Conservation (phyloP, 2,329 filamentous ascomycete species). For the Phaeosphaeria sp. region DNA sequence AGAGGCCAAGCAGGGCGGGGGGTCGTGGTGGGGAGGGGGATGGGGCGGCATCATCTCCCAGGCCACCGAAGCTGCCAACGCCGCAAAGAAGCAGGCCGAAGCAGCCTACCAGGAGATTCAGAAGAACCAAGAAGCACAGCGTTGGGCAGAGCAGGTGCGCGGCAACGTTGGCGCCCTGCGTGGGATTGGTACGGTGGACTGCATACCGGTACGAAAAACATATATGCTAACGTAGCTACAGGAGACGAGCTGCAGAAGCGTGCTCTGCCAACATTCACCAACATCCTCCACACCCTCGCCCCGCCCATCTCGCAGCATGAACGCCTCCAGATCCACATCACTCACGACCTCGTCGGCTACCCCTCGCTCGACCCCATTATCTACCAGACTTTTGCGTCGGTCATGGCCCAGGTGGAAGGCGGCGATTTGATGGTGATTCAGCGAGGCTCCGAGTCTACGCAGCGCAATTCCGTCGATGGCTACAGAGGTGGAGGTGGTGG, state of each 20-base stretch:
- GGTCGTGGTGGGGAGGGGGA: conserved; percentile 66
- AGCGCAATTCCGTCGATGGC: conserved; percentile 68
- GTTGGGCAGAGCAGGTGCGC: conserved; percentile 92
- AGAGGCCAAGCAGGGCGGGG: conserved; percentile 47
- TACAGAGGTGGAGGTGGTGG: conserved; percentile 66
- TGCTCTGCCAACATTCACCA: conserved; percentile 92
- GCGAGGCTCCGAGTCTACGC: conserved; percentile 83
- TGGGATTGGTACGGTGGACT: conserved; percentile 67
- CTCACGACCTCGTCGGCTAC: conserved; percentile 93
- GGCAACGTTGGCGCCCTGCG: conserved; percentile 83
- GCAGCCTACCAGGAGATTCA: conserved; percentile 93
- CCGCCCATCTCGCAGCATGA: conserved; percentile 97
- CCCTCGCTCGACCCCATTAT: conserved; percentile 93
- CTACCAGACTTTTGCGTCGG: conserved; percentile 87
- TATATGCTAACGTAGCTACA: conserved; percentile 49
- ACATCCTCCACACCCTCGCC: conserved; percentile 91
- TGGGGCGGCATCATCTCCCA: conserved; percentile 88
- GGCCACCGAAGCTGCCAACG: conserved; percentile 77
- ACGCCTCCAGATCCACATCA: conserved; percentile 94
- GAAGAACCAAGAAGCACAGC: conserved; percentile 93
- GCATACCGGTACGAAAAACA: background rate
- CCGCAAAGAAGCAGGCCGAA: conserved; percentile 92
- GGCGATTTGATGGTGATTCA: conserved; percentile 94
- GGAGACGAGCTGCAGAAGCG: conserved; percentile 75
- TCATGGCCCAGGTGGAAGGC: conserved; percentile 99